Conservation (phyloP, 2,329 filamentous ascomycete genomes). For the Tolypocladium album region DNA sequence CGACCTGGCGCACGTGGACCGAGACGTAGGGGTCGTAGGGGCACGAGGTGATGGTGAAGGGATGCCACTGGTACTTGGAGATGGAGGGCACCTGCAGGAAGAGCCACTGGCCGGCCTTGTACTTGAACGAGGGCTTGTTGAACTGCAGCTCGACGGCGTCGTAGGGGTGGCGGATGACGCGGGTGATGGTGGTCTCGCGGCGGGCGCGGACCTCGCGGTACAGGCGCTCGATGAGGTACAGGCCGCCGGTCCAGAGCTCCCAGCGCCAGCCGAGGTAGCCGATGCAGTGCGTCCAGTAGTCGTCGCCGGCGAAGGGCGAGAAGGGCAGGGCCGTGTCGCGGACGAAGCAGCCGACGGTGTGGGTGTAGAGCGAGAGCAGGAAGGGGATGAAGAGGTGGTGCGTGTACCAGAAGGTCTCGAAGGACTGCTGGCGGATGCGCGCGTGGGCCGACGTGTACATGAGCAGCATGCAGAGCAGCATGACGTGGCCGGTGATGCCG, state of each 20-base stretch:
- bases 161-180: constrained; percentile 91
- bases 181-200: constrained; percentile 78
- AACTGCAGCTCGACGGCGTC: constrained; percentile 98
- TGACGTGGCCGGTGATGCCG: constrained; percentile 91
- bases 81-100: constrained; percentile 90
- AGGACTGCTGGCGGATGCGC: constrained; percentile 91
- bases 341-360: constrained; percentile 93
- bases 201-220: constrained; percentile 84
- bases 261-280: constrained; percentile 96
- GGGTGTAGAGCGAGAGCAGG: constrained; percentile 85
- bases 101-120: constrained; percentile 97
- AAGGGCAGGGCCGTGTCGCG: constrained; percentile 54
- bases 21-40: constrained; percentile 92
- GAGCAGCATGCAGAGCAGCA: constrained; percentile 97
- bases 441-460: constrained; percentile 96
- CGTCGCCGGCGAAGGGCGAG: constrained; percentile 73
- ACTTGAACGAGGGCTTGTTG: constrained; percentile 89
- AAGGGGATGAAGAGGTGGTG: constrained; percentile 99
- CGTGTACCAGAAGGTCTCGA: constrained; percentile 98
- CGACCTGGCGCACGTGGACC: constrained; percentile 89
- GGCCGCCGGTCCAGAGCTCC: constrained; percentile 76
- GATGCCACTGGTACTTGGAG: constrained; percentile 90
- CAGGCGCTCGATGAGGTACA: constrained; percentile 81
- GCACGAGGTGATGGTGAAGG: constrained; percentile 97
- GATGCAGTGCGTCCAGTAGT: constrained; percentile 87